These are phyloP conservation scores for Penicillium sp. DNA, from an alignment of 2,329 filamentous ascomycete species.

Conservation along the genomic window DNA sequence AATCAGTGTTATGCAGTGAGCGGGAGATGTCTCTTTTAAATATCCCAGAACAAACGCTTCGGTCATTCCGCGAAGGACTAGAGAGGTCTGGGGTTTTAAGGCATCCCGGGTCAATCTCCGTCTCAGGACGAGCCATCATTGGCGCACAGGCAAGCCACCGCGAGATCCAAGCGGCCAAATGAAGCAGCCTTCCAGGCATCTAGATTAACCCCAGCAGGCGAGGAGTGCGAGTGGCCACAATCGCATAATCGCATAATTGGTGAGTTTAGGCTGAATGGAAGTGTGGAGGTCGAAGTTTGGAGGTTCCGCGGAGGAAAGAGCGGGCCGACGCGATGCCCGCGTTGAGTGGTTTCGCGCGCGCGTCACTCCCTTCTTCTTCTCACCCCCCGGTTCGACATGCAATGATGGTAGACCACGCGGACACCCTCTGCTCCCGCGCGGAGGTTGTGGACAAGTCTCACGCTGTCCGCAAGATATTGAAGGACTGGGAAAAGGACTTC, in stretches of 20 bases:
- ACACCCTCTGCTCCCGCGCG: slow-evolving; percentile 23
- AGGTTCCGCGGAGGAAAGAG: not conserved
- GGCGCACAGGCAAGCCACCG: not conserved
- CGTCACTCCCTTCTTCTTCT: slow-evolving; percentile 19
- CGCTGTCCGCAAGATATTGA: slow-evolving; percentile 48
- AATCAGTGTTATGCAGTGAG: not conserved
- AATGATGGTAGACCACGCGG: slow-evolving; percentile 32
- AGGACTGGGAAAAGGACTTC: slow-evolving; percentile 55
- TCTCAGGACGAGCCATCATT: not conserved
- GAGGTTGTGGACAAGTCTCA: slow-evolving; percentile 34
- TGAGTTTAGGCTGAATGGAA: slow-evolving; percentile 1
- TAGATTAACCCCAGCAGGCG: too few species aligned
- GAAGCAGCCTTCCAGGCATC: not conserved
- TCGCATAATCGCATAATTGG: too few species aligned
- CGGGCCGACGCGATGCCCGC: slow-evolving; percentile 26
- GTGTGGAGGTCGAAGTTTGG: too few species aligned
- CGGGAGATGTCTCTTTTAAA: too few species aligned
- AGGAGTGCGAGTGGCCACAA: not conserved
- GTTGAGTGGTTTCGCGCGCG: slow-evolving; percentile 36
- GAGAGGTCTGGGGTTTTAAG: not conserved
- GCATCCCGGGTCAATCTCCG: too few species aligned
- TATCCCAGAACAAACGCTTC: too few species aligned
- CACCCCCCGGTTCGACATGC: slow-evolving; percentile 20
- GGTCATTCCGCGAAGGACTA: not conserved
- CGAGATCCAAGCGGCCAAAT: not conserved